Percentiles rank a stretch among this genome's conserved stretches.
Conservation (phyloP, 169 alveolate species). For the Babesia divergens region DNA sequence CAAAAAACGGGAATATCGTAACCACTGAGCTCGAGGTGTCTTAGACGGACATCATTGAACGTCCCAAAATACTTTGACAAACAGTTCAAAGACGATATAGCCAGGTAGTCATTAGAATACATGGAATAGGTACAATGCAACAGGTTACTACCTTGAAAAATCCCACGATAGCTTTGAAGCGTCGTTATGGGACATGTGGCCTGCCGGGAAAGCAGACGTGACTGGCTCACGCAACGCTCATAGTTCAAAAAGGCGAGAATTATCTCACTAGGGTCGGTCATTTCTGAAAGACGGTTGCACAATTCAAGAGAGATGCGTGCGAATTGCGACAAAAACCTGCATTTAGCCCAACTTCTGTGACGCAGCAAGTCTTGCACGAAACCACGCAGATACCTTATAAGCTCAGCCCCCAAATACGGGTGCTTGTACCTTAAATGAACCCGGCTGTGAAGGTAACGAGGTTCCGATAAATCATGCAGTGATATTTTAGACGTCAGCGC, state of each 20-base stretch:
- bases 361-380: conserved; percentile 12
- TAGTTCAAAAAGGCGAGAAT: conserved; percentile 13
- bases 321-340: neutral
- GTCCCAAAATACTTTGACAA: neutral
- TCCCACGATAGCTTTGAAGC: neutral
- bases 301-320: conserved; percentile 4
- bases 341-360: conserved; percentile 2
- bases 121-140: conserved; percentile 7
- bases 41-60: neutral
- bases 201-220: neutral
- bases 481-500: neutral
- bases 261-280: neutral
- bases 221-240: conserved; percentile 9
- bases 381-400: neutral
- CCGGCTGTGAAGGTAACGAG: neutral
- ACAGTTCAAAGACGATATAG: neutral
- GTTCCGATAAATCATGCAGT: neutral
- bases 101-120: conserved; percentile 24
- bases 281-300: neutral
- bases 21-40: neutral
- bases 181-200: neutral
- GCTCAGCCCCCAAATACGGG: neutral
- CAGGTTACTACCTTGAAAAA: conserved; percentile 1
- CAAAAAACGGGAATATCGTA: neutral
- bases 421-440: neutral